These are phyloP conservation scores for Microcyclospora pomicola DNA, from an alignment of 2,329 filamentous ascomycete genomes.

Conservation along the genomic window DNA sequence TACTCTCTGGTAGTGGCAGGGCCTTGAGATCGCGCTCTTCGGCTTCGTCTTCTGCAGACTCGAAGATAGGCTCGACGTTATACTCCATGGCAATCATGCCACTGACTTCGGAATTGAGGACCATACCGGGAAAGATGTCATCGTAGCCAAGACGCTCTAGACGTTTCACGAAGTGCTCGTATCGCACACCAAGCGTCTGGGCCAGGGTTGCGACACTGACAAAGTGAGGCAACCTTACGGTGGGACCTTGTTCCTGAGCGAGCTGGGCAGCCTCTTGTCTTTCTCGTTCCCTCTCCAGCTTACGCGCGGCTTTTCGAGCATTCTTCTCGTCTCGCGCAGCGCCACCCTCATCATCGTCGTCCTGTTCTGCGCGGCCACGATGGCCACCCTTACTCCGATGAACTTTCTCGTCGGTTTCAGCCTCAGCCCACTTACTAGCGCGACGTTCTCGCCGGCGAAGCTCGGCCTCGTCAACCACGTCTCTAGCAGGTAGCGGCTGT, in stretches of 20 bases:
- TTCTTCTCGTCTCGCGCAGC: constrained; percentile 14
- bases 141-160: constrained; percentile 83
- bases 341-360: constrained; percentile 14
- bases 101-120: constrained; percentile 82
- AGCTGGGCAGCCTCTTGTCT: constrained; percentile 1
- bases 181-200: constrained; percentile 55
- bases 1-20: constrained; percentile 49
- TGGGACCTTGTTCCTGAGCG: constrained; percentile 20
- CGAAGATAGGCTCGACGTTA: constrained; percentile 64
- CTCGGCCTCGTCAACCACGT: constrained; percentile 7
- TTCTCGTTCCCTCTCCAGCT: constrained; percentile 4
- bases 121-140: constrained; percentile 64
- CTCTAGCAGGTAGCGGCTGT: constrained; percentile 1
- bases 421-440: no score
- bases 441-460: constrained; percentile 10
- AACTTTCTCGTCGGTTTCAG: constrained; percentile 3
- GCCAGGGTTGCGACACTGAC: constrained; percentile 80
- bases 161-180: constrained; percentile 57
- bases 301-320: constrained; percentile 10
- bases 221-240: constrained; percentile 73
- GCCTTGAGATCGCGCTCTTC: constrained; percentile 57
- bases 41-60: constrained; percentile 38
- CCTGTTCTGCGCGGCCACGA: constrained; percentile 11
- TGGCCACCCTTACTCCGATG: constrained; percentile 3
- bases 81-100: constrained; percentile 85